Base-by-base conservation (phyloP, 169 alveolate genomes). In the Eimeria praecox region DNA sequence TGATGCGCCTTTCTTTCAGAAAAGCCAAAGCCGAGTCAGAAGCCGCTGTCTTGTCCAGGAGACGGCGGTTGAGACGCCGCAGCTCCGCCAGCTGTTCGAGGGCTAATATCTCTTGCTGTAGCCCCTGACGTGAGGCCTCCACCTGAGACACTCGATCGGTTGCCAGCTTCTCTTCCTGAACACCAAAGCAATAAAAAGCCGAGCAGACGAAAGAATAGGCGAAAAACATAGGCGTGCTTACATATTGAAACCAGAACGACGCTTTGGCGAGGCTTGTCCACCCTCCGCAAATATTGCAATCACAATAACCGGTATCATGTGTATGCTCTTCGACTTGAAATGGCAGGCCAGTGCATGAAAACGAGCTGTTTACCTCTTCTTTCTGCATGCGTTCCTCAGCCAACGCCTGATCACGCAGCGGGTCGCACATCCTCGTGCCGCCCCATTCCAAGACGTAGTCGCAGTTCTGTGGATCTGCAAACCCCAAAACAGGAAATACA, bases 401-500 rank as follows among this genome's bases (percentile, higher is more conserved):
- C 30, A 75, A 62, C 27, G 73, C 95, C 49, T 62, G 90, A 54
- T 95, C 97, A 1, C 90, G 69, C 56, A 59, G 52, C 30, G 97
- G 95, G 64, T 96, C 96, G 82, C 91, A 98, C 71, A 98, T 98
- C 66, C 99, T 75, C 73, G 97, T 97, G 46, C 99, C 99, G 42
- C 99, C 99, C 62, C 98, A 97, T 95, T 98, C 99, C 88, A 98
- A 96, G 40, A 97, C 95, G 87, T 98, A 98, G 88, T 98, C 99
- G 14, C 99, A 98, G 82, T 98, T 97, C 95, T 98, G 97, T 24
- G 99, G 99, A 86, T 96, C 97, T 86, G 83, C 8, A 62, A 46
- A 44, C 44, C 85, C 35, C 30, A 80, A 8, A 46, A 16, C 64
- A 33, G 54, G 10, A 73, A 77, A 75, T 56, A 2, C 66, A 69